Evolutionary conservation across 768 basidiomycete species (phyloP).

Genomic region (Pleurotus djamor): DNA sequence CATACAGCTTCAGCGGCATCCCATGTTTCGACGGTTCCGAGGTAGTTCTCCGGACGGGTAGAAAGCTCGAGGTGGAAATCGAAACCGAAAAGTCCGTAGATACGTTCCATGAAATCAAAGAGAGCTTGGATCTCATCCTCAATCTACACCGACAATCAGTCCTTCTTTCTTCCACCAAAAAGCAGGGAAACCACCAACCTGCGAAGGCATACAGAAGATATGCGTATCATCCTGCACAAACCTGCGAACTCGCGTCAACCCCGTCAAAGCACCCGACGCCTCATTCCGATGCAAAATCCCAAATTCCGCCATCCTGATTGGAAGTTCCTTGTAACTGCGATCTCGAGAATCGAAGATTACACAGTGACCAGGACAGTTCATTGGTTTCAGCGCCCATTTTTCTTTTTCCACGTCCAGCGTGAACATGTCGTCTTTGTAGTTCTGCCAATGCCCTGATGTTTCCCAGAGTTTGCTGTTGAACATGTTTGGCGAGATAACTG

Average conservation of each 20-base stretch:
- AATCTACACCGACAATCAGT: constrained; percentile 44
- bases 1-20: constrained; percentile 79
- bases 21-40: constrained; percentile 91
- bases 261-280: constrained; percentile 91
- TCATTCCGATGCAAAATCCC: constrained; percentile 97
- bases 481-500: constrained; percentile 98
- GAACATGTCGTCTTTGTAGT: constrained; percentile 99
- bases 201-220: constrained; percentile 95
- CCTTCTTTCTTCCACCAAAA: constrained; percentile 2
- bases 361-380: constrained; percentile 99
- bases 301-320: constrained; percentile 98
- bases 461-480: constrained; percentile 97
- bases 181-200: constrained; percentile 40
- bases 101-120: constrained; percentile 94
- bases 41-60: constrained; percentile 92
- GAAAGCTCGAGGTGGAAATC: constrained; percentile 93
- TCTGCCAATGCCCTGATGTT: constrained; percentile 97
- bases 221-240: constrained; percentile 99
- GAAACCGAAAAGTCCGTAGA: constrained; percentile 94
- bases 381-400: constrained; percentile 93
- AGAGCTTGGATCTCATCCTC: constrained; percentile 81
- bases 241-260: constrained; percentile 88
- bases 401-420: constrained; percentile 93
- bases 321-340: constrained; percentile 92
- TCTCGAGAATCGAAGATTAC: constrained; percentile 94